Base-by-base conservation (phyloP, 2,329 filamentous ascomycete species). In the Colletotrichum echinochloae region DNA sequence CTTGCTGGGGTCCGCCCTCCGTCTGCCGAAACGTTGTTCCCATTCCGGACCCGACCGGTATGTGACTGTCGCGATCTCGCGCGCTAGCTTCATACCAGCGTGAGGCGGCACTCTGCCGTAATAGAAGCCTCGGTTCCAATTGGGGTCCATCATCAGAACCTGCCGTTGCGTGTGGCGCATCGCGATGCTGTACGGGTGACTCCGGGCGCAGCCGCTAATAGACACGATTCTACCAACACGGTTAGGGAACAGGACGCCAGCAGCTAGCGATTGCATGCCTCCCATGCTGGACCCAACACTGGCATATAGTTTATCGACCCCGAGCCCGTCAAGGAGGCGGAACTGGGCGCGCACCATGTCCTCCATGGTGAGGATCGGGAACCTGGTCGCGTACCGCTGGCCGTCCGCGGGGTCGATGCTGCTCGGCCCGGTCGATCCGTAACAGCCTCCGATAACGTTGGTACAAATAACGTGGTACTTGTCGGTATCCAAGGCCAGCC, bases 261-360 rank as follows among this genome's bases (percentile, higher is more conserved):
- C 93, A 9, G 95, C 95, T 6, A 99, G 87, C 75, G 93, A 96
- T 79, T 97, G 95, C 96, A 99, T 99, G 65, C 96, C 96, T 63
- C 96, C 96, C 96, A 99, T 99, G 80, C 94, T 97, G 7, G 94
- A 94, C 18, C 96, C 96, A 26, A 99, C 95, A 70, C 94, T 97
- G 23, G 96, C 96, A 79, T 97, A 94, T 12, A 99, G 86, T 77
- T 90, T 93, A 30, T 88, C 78, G 55, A 99, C 91, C 7, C 91
- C 91, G 35, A 99, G 84, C 5, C 84, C 81, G 79, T 98, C 95
- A 16, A 99, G 86, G 37, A 99, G 87, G 52, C 93, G 87, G 83
- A 98, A 98, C 80, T 99, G 96, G 6, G 95, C 95, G 65, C 95
- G 90, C 37, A 98, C 96, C 96, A 99, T 99, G 80, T 99, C 96